These are phyloP conservation scores for Cinnamomum micranthum DNA, from an alignment of 164 flowering plant species.

Conservation along the genomic window DNA sequence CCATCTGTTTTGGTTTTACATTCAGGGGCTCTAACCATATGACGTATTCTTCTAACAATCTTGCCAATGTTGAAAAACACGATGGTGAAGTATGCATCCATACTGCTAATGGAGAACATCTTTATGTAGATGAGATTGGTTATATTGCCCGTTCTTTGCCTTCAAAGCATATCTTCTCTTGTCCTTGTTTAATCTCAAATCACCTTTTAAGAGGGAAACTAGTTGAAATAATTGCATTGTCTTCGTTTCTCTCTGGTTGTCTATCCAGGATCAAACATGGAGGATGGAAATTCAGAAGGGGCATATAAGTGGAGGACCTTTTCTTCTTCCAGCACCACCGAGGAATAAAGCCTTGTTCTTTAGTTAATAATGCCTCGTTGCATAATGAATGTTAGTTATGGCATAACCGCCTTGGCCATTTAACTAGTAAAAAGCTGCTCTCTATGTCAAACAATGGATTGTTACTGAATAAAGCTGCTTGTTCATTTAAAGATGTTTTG, in stretches of 20 bases:
- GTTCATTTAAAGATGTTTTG: not conserved
- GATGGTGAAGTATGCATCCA: not conserved
- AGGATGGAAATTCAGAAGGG: not conserved
- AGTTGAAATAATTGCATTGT: not conserved
- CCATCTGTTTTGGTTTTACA: not conserved
- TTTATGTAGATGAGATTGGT: not conserved
- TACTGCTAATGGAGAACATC: not conserved
- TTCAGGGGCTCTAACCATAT: not conserved
- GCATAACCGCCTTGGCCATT: slow-evolving; percentile 3
- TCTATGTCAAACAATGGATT: not conserved
- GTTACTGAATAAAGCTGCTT: not conserved
- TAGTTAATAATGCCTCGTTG: no score
- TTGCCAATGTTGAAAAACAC: not conserved
- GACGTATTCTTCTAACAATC: not conserved
- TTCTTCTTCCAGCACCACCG: not conserved
- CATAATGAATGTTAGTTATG: not conserved
- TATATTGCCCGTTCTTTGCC: not conserved
- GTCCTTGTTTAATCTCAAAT: not conserved
- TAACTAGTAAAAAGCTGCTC: not conserved
- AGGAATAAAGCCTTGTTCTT: not conserved
- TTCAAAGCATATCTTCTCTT: not conserved
- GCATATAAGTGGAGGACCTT: not conserved
- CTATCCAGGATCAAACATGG: slow-evolving; percentile 1
- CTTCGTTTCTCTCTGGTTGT: not conserved
- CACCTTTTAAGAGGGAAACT: not conserved